A percentile compares a stretch with the other conserved stretches of the same genome.
These are phyloP conservation scores for Xylaria cubensis DNA, from an alignment of 495 filamentous ascomycete species.

Conservation along the genomic window DNA sequence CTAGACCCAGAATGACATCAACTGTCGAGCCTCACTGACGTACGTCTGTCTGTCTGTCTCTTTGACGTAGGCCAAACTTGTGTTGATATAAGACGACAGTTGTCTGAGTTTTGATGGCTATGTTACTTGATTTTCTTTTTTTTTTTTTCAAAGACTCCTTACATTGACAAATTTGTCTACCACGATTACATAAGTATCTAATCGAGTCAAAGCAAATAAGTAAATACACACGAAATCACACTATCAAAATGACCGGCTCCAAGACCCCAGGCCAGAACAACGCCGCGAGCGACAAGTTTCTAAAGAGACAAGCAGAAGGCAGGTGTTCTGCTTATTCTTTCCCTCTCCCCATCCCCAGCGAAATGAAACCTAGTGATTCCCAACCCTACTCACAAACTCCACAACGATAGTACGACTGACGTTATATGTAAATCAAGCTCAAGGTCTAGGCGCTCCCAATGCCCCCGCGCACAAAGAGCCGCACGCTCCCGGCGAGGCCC, in stretches of 20 bases:
- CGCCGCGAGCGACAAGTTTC: constrained; percentile 35
- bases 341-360: neutral
- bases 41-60: constrained; percentile 17
- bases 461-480: constrained; percentile 33
- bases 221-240: neutral
- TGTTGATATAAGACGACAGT: neutral
- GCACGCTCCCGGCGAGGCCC: constrained; percentile 33
- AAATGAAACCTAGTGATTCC: too few species aligned
- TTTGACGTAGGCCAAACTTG: neutral
- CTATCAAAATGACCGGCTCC: constrained; percentile 27
- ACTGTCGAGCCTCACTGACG: constrained; percentile 26
- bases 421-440: constrained; percentile 20
- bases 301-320: constrained; percentile 35
- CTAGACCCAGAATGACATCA: constrained; percentile 14
- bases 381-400: neutral
- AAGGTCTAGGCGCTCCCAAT: constrained; percentile 35
- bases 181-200: neutral
- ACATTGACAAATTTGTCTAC: neutral
- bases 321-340: neutral
- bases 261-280: constrained; percentile 36
- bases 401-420: neutral
- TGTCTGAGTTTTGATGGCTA: neutral
- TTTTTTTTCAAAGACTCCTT: too few species aligned
- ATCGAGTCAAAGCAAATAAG: neutral
- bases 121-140: neutral